Evolutionary conservation across 208 protist genomes (phyloP).

Genomic region (Dictyostelium gargantuum): DNA sequence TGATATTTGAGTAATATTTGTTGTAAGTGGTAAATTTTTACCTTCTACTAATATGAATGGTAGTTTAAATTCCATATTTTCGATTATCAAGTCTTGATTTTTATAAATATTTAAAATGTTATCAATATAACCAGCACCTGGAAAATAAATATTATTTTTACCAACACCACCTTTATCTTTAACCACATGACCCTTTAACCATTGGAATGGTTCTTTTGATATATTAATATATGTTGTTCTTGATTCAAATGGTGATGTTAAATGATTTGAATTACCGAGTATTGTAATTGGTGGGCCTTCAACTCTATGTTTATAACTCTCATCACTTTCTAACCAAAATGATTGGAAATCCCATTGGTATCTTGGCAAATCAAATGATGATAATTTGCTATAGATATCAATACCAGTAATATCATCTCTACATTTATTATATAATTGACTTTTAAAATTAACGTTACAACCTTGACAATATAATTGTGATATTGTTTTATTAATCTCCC

Average conservation of each 20-base stretch:
- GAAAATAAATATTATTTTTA: neutral
- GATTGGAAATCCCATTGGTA: neutral
- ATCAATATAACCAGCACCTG: slow-evolving; percentile 34
- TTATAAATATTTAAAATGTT: neutral
- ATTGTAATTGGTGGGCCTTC: neutral
- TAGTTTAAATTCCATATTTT: neutral
- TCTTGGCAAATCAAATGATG: neutral
- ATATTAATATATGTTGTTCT: neutral
- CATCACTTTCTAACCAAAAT: neutral
- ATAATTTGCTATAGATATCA: no score
- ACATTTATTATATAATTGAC: no score
- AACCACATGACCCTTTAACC: neutral
- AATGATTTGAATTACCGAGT: neutral
- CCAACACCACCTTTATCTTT: neutral
- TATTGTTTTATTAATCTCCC: neutral
- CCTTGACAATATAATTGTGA: neutral
- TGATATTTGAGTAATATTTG: neutral
- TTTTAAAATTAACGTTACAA: neutral
- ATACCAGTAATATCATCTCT: no score
- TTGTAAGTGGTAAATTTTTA: neutral
- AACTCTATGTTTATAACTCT: neutral
- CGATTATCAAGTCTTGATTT: neutral
- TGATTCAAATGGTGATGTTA: neutral
- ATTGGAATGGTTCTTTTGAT: neutral
- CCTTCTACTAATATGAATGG: neutral